Base-by-base conservation (phyloP, 805 yeast genomes). In the Starmerella riodocensis region DNA sequence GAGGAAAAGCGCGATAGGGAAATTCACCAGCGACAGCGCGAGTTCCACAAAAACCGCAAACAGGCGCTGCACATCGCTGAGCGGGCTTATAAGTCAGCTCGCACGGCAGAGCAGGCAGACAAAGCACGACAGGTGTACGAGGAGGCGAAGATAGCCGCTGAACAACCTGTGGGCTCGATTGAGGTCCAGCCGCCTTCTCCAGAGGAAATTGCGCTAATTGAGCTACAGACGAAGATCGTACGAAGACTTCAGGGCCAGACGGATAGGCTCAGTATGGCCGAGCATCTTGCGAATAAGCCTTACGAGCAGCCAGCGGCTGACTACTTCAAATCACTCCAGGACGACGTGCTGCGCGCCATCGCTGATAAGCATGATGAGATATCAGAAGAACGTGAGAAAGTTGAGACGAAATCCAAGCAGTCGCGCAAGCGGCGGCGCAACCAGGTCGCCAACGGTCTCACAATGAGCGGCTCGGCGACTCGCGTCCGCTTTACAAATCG, bases 211-310 rank as follows among this genome's bases (percentile, higher is more conserved):
- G 50, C 48, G 4, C 44, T 46, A 7, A 34, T 37, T 9, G 50
- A 46, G 36, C 46, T 46, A 22, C 45, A 41, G 7, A 46, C 48
- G 21, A 46, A 46, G 46, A 46, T 46, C 17, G 37, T 41, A 21
- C 39, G 50, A 12, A 43, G 50, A 4, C 29, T 46, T n/a, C 50
- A 46, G 39, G 50, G 50, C 38, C 50, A 46, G 28, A 46, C 50
- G n/a, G 50, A 46, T 28, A 43, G 50, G 6, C 26, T 41, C 19
- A 37, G 36, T 21, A 46, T 46, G 50, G 50, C 48, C 18, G 50
- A 41, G 25, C 46, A 45, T 21, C 41, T 44, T 9, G 42, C 46
- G 6, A 39, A 40, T 13, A 36, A 42, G 37, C 43, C 40, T n/a
- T 46, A 44, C 30, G 41, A 31, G 13, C 28, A 23, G 12, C 34